Evolutionary conservation across 495 filamentous ascomycete genomes (phyloP).

Genomic region (Penicillium subrubescens): DNA sequence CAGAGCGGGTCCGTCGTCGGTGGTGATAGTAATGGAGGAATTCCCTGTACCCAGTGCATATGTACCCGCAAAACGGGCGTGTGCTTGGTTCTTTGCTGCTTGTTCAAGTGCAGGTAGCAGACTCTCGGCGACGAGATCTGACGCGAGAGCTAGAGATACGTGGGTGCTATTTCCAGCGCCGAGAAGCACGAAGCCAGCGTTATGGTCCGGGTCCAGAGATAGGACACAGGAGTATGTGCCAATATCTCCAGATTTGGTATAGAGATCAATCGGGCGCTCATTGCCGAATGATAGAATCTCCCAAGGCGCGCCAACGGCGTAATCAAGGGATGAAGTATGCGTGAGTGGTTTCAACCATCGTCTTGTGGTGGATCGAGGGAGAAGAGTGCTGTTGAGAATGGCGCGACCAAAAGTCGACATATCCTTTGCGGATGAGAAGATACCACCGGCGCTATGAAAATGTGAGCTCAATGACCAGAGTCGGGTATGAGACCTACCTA

Average conservation of each 20-base stretch:
- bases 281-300: constrained; percentile 43
- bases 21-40: constrained; percentile 43
- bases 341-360: constrained; percentile 59
- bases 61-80: constrained; percentile 37
- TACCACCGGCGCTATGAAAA: constrained; percentile 51
- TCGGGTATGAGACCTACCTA: constrained; percentile 25
- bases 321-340: constrained; percentile 47
- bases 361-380: constrained; percentile 47
- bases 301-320: constrained; percentile 59
- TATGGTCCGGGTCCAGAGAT: constrained; percentile 55
- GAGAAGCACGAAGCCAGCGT: constrained; percentile 53
- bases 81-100: constrained; percentile 45
- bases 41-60: constrained; percentile 35
- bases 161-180: constrained; percentile 37
- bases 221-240: constrained; percentile 48
- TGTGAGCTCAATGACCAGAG: neutral
- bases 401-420: constrained; percentile 54
- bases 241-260: constrained; percentile 57
- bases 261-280: constrained; percentile 47
- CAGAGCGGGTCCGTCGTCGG: constrained; percentile 48
- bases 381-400: constrained; percentile 54
- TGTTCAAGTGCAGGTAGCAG: constrained; percentile 50
- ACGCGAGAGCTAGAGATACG: constrained; percentile 12
- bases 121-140: constrained; percentile 36
- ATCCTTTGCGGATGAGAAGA: constrained; percentile 58